Evolutionary conservation across 345 rosid species (phyloP).

Genomic region (Turnera subulata): DNA sequence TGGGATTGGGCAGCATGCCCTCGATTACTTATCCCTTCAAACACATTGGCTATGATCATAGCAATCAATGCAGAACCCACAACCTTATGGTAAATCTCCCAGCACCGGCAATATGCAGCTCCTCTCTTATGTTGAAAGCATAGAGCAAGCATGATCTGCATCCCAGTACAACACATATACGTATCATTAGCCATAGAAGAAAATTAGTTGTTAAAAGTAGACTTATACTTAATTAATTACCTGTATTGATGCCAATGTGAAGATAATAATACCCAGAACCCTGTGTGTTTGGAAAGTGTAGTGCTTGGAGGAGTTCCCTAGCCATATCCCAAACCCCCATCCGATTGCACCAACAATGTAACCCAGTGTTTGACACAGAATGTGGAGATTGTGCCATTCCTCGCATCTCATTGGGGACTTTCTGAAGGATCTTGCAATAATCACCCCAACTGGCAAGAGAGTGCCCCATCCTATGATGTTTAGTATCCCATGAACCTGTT

Average conservation of each 20-base stretch:
- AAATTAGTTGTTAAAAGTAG: background rate
- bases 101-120: constrained; percentile 21
- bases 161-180: background rate
- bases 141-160: constrained; percentile 26
- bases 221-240: constrained; percentile 11
- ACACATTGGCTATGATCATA: constrained; percentile 24
- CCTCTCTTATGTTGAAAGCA: constrained; percentile 26
- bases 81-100: constrained; percentile 28
- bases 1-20: constrained; percentile 19
- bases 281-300: constrained; percentile 25
- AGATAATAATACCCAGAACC: constrained; percentile 31
- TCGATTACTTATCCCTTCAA: constrained; percentile 22
- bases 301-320: constrained; percentile 24
- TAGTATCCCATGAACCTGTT: constrained; percentile 39
- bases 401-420: constrained; percentile 23
- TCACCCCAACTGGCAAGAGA: constrained; percentile 33
- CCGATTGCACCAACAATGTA: constrained; percentile 35
- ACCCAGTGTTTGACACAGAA: constrained; percentile 27
- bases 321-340: constrained; percentile 39
- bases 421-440: constrained; percentile 31
- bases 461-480: constrained; percentile 44
- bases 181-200: background rate
- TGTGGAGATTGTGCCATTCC: constrained; percentile 36
- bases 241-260: constrained; percentile 34
- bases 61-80: constrained; percentile 27